phyloP scores from a whole-genome alignment of 2,329 filamentous ascomycete species.

The Diaporthe ampelina region DNA sequence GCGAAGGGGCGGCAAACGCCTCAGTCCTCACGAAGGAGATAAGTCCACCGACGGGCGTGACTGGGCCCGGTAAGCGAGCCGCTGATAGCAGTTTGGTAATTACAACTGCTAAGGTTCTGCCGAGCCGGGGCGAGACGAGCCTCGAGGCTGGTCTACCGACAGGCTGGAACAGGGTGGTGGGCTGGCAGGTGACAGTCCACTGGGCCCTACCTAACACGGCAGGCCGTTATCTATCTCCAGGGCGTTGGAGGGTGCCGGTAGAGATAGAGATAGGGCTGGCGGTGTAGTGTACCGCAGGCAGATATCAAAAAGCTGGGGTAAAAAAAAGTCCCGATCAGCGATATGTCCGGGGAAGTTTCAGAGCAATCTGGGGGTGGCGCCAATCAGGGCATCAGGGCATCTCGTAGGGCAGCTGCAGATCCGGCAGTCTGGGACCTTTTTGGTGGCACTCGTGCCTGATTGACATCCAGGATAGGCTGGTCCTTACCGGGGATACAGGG shows the following conservation, averaged over 20 bases:
- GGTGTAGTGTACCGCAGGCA: conserved; percentile 32
- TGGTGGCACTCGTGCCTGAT: conserved; percentile 42
- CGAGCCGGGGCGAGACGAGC: conserved; percentile 38
- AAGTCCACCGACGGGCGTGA: conserved; percentile 30
- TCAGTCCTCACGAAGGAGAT: conserved; percentile 44
- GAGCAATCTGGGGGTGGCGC: conserved; percentile 49
- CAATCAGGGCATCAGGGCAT: conserved; percentile 58
- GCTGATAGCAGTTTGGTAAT: conserved; percentile 29
- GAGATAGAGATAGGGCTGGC: conserved; percentile 43
- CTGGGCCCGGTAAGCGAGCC: conserved; percentile 20
- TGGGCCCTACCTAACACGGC: conserved; percentile 23
- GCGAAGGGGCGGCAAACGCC: conserved; percentile 57
- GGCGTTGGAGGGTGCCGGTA: conserved; percentile 22
- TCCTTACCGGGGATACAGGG: conserved; percentile 41
- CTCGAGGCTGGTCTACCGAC: conserved; percentile 36
- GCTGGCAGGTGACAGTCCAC: conserved; percentile 36
- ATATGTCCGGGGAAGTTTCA: conserved; percentile 46
- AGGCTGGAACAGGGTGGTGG: conserved; percentile 34
- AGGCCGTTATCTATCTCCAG: conserved; percentile 37
- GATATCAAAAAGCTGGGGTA: conserved; percentile 40
- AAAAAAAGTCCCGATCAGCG: conserved; percentile 48
- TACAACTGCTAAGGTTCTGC: conserved; percentile 33
- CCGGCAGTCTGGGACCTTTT: conserved; percentile 53
- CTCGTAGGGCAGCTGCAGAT: conserved; percentile 53
- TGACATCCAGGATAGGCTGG: conserved; percentile 42